A percentile compares a stretch with the other conserved stretches of the same genome.
Evolutionary conservation across 192 early-diverging fungal genomes (phyloP).

Genomic region (Dispira parvispora): DNA sequence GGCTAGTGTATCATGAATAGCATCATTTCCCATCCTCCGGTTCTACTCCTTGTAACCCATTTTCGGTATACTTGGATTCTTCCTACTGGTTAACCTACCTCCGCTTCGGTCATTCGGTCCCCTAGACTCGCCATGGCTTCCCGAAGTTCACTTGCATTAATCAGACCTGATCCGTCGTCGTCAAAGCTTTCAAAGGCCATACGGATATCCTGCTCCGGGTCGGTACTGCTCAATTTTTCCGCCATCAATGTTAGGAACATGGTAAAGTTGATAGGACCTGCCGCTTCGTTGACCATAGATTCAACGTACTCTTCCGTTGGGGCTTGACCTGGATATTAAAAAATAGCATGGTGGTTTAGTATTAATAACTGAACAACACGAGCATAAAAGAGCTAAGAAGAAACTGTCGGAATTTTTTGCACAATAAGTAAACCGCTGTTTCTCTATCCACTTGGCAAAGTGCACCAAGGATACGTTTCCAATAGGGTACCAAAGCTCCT

Average conservation of each 20-base stretch:
- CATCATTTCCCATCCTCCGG: too few species aligned
- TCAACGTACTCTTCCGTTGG: slow-evolving; percentile 70
- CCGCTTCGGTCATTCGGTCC: slow-evolving; percentile 80
- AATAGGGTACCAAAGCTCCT: too few species aligned
- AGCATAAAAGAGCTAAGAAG: too few species aligned
- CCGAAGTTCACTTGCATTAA: slow-evolving; percentile 60
- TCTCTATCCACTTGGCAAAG: too few species aligned
- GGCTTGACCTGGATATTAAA: slow-evolving; percentile 31
- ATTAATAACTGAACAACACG: too few species aligned
- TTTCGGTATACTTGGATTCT: too few species aligned
- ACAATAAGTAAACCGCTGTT: too few species aligned
- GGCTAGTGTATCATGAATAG: too few species aligned
- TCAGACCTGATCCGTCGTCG: slow-evolving; percentile 59
- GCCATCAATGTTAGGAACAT: slow-evolving; percentile 94
- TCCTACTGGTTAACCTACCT: slow-evolving; percentile 30
- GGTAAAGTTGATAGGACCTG: slow-evolving; percentile 88
- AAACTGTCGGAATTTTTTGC: too few species aligned
- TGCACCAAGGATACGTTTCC: too few species aligned
- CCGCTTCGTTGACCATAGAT: slow-evolving; percentile 77
- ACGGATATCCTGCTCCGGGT: slow-evolving; percentile 79
- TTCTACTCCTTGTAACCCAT: too few species aligned
- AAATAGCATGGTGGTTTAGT: too few species aligned
- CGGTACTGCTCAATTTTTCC: slow-evolving; percentile 80
- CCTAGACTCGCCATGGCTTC: slow-evolving; percentile 89
- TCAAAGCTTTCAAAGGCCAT: slow-evolving; percentile 92